A percentile compares a stretch with the other conserved stretches of the same genome.
Evolutionary conservation across 495 filamentous ascomycete species (phyloP).

Genomic region (Melanomma pulvis-pyrius): DNA sequence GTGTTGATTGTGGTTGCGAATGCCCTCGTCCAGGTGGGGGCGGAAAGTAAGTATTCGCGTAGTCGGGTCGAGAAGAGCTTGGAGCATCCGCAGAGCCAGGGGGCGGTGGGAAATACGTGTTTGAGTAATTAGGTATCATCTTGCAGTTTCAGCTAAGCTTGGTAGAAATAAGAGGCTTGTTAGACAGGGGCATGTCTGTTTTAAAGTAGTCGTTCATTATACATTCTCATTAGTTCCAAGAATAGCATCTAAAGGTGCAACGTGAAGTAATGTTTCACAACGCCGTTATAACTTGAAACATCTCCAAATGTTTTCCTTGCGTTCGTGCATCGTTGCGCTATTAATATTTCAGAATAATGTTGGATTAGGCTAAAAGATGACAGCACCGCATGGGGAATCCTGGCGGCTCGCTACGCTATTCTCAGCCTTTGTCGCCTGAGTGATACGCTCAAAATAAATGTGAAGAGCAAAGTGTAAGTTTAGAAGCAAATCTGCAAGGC

Average conservation of each 20-base stretch:
- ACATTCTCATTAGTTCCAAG: not conserved
- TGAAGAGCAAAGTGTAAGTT: too few relatives aligned
- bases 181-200: not conserved
- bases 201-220: not conserved
- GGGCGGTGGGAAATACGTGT: constrained; percentile 17
- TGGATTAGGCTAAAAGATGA: too few relatives aligned
- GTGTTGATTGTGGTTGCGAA: not conserved
- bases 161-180: not conserved
- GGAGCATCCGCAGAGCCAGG: not conserved
- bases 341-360: too few relatives aligned
- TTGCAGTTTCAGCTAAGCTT: not conserved
- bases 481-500: too few relatives aligned
- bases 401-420: too few relatives aligned
- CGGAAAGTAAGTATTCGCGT: constrained; percentile 6
- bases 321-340: too few relatives aligned
- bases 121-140: constrained; percentile 16
- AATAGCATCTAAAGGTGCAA: not conserved
- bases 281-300: too few relatives aligned
- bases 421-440: too few relatives aligned
- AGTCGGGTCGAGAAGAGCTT: not conserved
- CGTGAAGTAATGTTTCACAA: too few relatives aligned
- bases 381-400: too few relatives aligned
- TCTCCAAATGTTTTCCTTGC: too few relatives aligned
- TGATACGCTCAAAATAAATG: too few relatives aligned
- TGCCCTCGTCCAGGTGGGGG: not conserved